Conservation (phyloP, 768 basidiomycete species). For the Amanita pallidorosea region DNA sequence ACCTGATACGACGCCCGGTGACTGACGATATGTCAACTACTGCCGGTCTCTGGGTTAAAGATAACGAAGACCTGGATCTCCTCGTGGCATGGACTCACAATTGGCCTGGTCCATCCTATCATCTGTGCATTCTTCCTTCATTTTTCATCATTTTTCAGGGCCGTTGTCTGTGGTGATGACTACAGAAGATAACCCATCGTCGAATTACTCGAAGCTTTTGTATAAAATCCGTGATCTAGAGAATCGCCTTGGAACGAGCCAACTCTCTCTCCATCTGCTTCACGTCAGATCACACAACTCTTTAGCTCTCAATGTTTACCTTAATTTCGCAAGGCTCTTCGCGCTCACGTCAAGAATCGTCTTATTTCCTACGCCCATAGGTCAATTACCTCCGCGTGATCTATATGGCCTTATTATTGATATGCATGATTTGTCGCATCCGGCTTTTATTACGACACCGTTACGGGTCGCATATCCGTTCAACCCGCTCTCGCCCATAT, state of each 20-base stretch:
- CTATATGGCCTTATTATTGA: conserved; percentile 10
- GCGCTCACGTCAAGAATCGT: conserved; percentile 35
- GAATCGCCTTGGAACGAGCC: conserved; percentile 11
- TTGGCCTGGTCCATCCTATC: conserved; percentile 31
- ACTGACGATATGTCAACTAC: conserved; percentile 17
- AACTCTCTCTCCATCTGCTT: conserved; percentile 37
- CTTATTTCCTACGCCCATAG: conserved; percentile 39
- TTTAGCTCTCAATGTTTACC: conserved; percentile 36
- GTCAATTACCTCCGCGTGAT: conserved; percentile 11
- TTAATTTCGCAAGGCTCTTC: conserved; percentile 57
- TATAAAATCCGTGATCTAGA: conserved; percentile 15
- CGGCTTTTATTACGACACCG: conserved; percentile 13
- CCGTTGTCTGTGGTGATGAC: conserved; percentile 40
- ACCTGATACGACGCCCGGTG: conserved; percentile 14
- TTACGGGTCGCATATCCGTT: conserved; percentile 26
- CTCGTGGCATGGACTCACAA: conserved; percentile 23
- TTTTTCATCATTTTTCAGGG: conserved; percentile 18
- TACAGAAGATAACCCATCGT: conserved; percentile 13
- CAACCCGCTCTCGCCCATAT: conserved; percentile 30
- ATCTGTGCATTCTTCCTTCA: neutral
- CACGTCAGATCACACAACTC: conserved; percentile 26
- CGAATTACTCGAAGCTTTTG: conserved; percentile 16
- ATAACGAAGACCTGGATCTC: conserved; percentile 19
- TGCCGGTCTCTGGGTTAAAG: conserved; percentile 41
- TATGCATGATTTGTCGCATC: neutral